phyloP scores from a whole-genome alignment of 2,329 filamentous ascomycete species.

The Coleophoma cylindrospora region DNA sequence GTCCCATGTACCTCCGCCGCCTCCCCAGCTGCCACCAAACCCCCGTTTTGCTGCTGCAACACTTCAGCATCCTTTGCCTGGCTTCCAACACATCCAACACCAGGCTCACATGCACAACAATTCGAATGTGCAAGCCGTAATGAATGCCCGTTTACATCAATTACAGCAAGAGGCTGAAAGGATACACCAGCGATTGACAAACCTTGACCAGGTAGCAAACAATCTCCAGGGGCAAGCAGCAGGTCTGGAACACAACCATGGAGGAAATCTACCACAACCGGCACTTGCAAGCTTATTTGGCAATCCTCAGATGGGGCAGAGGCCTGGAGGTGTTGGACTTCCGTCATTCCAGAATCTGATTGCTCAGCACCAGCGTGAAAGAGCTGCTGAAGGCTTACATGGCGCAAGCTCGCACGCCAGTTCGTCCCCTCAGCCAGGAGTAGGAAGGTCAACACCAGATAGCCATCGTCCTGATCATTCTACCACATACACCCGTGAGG shows the following conservation, averaged over 20 bases:
- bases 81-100: constrained; percentile 20
- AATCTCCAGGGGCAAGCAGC: background rate
- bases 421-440: constrained; percentile 8
- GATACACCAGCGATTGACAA: background rate
- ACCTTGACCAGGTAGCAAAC: background rate
- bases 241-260: background rate
- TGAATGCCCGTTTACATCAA: background rate
- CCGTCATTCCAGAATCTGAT: constrained; percentile 11
- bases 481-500: constrained; percentile 42
- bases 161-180: background rate
- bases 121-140: background rate
- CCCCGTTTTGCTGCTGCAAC: constrained; percentile 3
- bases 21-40: constrained; percentile 1
- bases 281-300: background rate
- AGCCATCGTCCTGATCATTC: constrained; percentile 29
- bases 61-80: constrained; percentile 17
- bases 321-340: background rate
- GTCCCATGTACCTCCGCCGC: constrained; percentile 2
- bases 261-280: background rate
- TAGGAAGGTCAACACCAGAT: constrained; percentile 20
- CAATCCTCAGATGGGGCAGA: background rate
- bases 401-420: constrained; percentile 8
- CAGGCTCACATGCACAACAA: constrained; percentile 11
- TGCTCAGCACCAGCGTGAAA: constrained; percentile 26
- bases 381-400: constrained; percentile 17